Evolutionary conservation across 1,284 basidiomycete genomes (phyloP), one percentile per base, ranked within the genome.

Genomic region (Malassezia dermatis): DNA sequence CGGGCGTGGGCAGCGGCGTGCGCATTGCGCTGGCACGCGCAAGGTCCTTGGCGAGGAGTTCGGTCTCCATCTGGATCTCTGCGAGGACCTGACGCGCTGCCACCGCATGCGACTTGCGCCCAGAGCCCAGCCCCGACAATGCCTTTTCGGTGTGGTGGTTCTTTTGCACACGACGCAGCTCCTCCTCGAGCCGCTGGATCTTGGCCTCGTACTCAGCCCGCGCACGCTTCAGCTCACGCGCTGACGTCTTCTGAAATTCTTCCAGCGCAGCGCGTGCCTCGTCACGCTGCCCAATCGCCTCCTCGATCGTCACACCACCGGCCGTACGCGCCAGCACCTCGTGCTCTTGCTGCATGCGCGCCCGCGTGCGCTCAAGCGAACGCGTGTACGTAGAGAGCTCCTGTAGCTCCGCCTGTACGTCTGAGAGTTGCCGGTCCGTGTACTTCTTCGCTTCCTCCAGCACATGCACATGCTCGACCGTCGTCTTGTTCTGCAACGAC

Each of bases 391-490:
- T 79, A 0, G 78, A 79, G 42, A 86, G 83, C 66, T 84, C 83
- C 74, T 84, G 81, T 26, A 91, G 74, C 73, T 89, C 86, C 23
- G 80, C 76, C 61, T 86, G 84, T 0, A 88, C 85, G 19, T 89
- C 88, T 24, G 80, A 81, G 7, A 96, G 82, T 73, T 96, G 89
- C 24, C 86, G 83, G 72, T 98, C 93, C 1, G 94, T 94, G 60
- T 94, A 85, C 55, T 86, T 86, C 76, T 96, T 96, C 10, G 94
- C 93, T 70, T 94, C 88, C 74, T 98, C 91, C 6, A 95, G 80
- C 15, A 98, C 94, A 67, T 98, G 87, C 19, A 98, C 90, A 70
- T 99, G 94, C 76, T 99, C 93, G 45, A 99, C 90, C 56, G 95
- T 94, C 12, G 89, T 96, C 79, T 93, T 95, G 79, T 96, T 89